Evolutionary conservation across 2,329 filamentous ascomycete genomes (phyloP), one percentile per base, ranked within the genome.

Genomic region (Venturia oleaginea): DNA sequence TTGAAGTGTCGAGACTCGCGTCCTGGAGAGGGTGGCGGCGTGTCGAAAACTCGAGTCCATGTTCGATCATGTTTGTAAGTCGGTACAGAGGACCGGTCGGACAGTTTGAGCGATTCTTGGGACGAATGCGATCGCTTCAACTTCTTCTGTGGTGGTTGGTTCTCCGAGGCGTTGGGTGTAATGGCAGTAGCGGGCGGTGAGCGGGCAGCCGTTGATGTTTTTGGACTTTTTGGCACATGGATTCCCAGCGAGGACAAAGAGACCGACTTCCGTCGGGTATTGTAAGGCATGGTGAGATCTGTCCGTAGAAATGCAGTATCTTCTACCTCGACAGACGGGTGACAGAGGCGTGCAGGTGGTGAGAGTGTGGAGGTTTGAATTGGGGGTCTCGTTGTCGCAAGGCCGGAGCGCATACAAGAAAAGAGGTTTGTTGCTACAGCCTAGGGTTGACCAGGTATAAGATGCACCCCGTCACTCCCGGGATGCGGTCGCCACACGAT

Each of bases 191-290:
- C 83, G 68, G 81, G 81, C 73, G 83, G 84, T 70, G 84, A 83
- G 69, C 81, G 77, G 10, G 30, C 13, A 22, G 19, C 15, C 68
- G 69, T 62, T 59, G 71, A 71, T 65, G 79, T 74, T 72, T 83
- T 81, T 68, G 82, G 82, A 67, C 79, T 76, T 71, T 81, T 82
- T 64, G 86, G 86, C 63, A 97, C 82, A 72, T 94, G 90, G 71
- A 97, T 96, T 75, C 94, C 94, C 72, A 97, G 84, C 69, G 92
- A 95, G 66, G 91, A 90, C 73, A 97, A 82, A 67, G 92, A 97
- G 69, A 99, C 81, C 73, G 92, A 96, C 82, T 97, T 97, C 77
- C 92, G 88, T 78, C 93, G 90, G 70, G 93, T 97, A 78, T 97
- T 96, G 83, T 97, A 97, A 74, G 89, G 89, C 91, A 96, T 96